phyloP scores from a whole-genome alignment of 495 filamentous ascomycete species.

The Aspergillus taichungensis region DNA sequence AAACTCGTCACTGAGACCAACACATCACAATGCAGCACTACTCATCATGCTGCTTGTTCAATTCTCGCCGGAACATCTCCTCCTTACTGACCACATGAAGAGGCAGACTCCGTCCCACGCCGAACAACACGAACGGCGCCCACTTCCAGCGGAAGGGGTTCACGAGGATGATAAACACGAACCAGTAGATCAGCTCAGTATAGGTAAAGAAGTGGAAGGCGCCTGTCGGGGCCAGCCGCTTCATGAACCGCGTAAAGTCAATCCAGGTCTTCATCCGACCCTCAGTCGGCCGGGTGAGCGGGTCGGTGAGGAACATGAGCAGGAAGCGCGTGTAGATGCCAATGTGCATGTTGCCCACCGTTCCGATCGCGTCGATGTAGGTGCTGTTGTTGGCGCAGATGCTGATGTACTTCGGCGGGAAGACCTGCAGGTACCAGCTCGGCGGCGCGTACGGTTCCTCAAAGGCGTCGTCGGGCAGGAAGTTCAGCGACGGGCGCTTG shows the following conservation, averaged over 20 bases:
- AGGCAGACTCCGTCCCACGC: constrained; percentile 59
- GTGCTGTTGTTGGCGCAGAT: constrained; percentile 79
- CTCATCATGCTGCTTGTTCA: constrained; percentile 20
- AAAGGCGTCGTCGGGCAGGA: constrained; percentile 65
- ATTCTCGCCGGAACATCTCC: constrained; percentile 33
- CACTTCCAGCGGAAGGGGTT: constrained; percentile 80
- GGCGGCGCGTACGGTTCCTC: constrained; percentile 64
- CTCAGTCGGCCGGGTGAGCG: constrained; percentile 58
- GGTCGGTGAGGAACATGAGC: constrained; percentile 78
- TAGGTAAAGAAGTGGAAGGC: constrained; percentile 89
- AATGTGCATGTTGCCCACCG: constrained; percentile 77
- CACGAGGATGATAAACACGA: constrained; percentile 63
- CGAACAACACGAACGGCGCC: constrained; percentile 69
- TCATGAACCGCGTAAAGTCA: constrained; percentile 70
- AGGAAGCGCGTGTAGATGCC: constrained; percentile 81
- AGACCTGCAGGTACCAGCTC: constrained; percentile 82
- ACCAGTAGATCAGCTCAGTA: constrained; percentile 77
- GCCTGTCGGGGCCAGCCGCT: constrained; percentile 54
- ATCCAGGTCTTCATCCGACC: constrained; percentile 81
- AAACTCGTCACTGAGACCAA: not conserved
- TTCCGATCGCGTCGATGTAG: constrained; percentile 71
- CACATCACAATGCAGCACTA: not conserved
- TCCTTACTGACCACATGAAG: constrained; percentile 56
- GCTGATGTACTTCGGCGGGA: constrained; percentile 53
- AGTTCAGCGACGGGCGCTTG: constrained; percentile 59